phyloP scores from a whole-genome alignment of 2,329 filamentous ascomycete species.

The Celoporthe dispersa region DNA sequence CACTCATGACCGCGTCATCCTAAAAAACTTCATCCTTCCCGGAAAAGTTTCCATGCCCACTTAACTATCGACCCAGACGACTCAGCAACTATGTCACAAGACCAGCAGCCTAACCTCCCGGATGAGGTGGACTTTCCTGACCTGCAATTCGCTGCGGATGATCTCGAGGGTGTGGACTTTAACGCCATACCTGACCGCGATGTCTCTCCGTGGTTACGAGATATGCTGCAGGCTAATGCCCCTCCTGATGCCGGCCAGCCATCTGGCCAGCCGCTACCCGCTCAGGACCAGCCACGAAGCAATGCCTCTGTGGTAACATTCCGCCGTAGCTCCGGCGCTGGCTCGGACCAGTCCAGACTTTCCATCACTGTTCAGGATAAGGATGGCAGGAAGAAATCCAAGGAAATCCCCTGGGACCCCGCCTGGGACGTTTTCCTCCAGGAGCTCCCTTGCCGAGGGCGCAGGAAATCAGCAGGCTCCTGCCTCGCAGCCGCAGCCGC shows the following conservation, averaged over 20 bases:
- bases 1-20: background rate
- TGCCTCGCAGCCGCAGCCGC: background rate
- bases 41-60: background rate
- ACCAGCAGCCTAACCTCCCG: background rate
- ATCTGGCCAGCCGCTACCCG: background rate
- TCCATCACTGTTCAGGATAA: background rate
- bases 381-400: background rate
- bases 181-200: background rate
- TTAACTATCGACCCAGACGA: background rate
- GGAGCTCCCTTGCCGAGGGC: background rate
- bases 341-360: background rate
- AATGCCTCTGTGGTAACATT: background rate
- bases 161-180: conserved; percentile 1
- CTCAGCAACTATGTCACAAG: conserved; percentile 4
- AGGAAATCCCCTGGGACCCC: background rate
- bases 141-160: background rate
- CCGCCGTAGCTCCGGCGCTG: background rate
- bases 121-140: no score
- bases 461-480: background rate
- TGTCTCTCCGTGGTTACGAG: background rate
- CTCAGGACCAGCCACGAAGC: background rate
- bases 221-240: background rate
- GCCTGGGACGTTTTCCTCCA: background rate
- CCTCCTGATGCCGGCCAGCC: background rate
- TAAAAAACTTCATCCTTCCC: background rate